These are phyloP conservation scores for Tetrahymena borealis DNA, from an alignment of 73 alveolate species.

Conservation along the genomic window DNA sequence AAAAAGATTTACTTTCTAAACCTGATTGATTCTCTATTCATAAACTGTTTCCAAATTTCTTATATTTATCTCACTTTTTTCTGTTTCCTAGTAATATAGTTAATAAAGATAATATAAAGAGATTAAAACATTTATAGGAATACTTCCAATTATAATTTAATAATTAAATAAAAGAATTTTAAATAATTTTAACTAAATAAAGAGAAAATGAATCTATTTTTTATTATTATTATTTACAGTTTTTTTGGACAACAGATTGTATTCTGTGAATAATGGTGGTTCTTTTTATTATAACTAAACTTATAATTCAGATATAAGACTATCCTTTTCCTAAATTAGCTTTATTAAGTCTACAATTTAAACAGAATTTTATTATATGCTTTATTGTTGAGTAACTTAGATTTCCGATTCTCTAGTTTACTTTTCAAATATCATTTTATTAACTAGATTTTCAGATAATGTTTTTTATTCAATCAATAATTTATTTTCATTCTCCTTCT, in stretches of 20 bases:
- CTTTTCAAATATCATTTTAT: too few species aligned
- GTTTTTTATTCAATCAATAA: not conserved
- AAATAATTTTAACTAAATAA: too few species aligned
- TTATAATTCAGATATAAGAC: not conserved
- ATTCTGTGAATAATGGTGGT: not conserved
- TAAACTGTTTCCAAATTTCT: not conserved
- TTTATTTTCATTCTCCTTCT: not conserved
- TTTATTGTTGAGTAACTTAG: too few species aligned
- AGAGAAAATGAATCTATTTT: too few species aligned
- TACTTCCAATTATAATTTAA: too few species aligned
- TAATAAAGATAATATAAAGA: too few species aligned
- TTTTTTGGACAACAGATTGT: not conserved
- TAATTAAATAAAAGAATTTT: too few species aligned
- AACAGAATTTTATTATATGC: too few species aligned
- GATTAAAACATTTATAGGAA: too few species aligned
- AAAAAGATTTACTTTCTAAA: not conserved
- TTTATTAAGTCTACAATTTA: not conserved
- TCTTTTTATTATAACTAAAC: not conserved
- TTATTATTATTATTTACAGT: not conserved
- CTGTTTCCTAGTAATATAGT: not conserved
- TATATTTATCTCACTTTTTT: not conserved
- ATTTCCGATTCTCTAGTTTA: too few species aligned
- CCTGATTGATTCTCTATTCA: not conserved
- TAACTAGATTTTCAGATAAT: too few species aligned
- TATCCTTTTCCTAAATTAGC: not conserved